Evolutionary conservation across 495 filamentous ascomycete species (phyloP).

Genomic region (Annulohypoxylon stygium): DNA sequence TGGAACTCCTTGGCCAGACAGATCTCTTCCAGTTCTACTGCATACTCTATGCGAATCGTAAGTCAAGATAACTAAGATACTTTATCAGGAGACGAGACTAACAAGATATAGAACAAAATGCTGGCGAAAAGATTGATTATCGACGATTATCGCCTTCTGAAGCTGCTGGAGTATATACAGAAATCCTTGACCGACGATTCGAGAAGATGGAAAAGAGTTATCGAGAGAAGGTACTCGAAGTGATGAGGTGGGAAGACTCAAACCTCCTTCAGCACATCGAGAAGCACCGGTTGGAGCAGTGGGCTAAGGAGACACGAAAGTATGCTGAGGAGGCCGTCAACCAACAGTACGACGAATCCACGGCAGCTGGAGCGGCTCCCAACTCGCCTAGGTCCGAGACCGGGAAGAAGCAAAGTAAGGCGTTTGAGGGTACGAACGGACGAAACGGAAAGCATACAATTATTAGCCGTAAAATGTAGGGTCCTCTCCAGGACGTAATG

Average conservation of each 20-base stretch:
- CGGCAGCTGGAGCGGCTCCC: slow-evolving; percentile 38
- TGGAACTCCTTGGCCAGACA: slow-evolving; percentile 61
- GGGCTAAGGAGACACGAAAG: slow-evolving; percentile 67
- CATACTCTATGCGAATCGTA: slow-evolving; percentile 59
- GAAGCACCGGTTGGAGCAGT: slow-evolving; percentile 69
- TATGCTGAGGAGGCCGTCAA: slow-evolving; percentile 53
- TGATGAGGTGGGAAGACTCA: slow-evolving; percentile 68
- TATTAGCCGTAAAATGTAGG: slow-evolving; percentile 19
- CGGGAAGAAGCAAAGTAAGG: slow-evolving; percentile 37
- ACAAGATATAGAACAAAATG: slow-evolving; percentile 43
- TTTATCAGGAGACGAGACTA: slow-evolving; percentile 16
- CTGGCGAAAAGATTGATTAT: slow-evolving; percentile 33
- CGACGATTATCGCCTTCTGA: slow-evolving; percentile 61
- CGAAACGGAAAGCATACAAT: slow-evolving; percentile 49
- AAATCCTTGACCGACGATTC: slow-evolving; percentile 68
- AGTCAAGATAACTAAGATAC: slow-evolving; percentile 44
- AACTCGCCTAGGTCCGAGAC: slow-evolving; percentile 33
- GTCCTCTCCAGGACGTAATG: slow-evolving; percentile 32
- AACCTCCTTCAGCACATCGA: slow-evolving; percentile 67
- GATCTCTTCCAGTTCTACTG: slow-evolving; percentile 64
- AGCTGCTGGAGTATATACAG: slow-evolving; percentile 65
- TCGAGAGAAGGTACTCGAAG: slow-evolving; percentile 64
- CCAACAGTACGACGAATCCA: slow-evolving; percentile 48
- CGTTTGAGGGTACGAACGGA: slow-evolving; percentile 43
- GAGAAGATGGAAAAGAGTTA: slow-evolving; percentile 58